These are phyloP conservation scores for Parathielavia appendiculata DNA, from an alignment of 495 filamentous ascomycete genomes.

Conservation along the genomic window DNA sequence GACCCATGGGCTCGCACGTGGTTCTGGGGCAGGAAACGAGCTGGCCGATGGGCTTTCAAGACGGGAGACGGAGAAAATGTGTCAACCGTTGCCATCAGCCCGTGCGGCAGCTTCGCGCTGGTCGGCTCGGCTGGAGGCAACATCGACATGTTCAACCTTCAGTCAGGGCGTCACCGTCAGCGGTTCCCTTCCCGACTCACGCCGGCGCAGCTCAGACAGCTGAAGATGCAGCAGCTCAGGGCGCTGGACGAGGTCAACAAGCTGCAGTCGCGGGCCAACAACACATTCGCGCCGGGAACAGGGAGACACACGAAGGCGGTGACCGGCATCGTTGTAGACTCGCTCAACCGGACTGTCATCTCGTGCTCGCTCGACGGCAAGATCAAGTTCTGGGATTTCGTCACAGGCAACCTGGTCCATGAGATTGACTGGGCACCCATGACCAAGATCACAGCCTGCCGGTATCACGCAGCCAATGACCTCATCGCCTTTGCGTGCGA, in stretches of 20 bases:
- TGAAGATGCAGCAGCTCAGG: conserved; percentile 52
- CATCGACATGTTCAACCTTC: conserved; percentile 93
- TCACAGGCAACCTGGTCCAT: conserved; percentile 66
- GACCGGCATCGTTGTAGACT: conserved; percentile 79
- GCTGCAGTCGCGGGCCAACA: conserved; percentile 38
- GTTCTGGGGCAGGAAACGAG: conserved; percentile 94
- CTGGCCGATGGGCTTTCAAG: conserved; percentile 87
- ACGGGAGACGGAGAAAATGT: conserved; percentile 80
- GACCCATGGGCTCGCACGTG: conserved; percentile 85
- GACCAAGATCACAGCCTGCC: conserved; percentile 68
- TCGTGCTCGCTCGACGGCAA: conserved; percentile 89
- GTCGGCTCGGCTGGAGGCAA: conserved; percentile 76
- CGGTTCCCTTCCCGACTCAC: conserved; percentile 71
- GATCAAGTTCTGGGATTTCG: conserved; percentile 96
- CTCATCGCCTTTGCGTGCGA: conserved; percentile 86
- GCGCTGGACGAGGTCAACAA: conserved; percentile 45
- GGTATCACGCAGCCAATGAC: conserved; percentile 74
- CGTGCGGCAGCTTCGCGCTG: conserved; percentile 92
- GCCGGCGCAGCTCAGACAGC: conserved; percentile 57
- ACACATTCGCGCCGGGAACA: conserved; percentile 40
- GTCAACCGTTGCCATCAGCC: conserved; percentile 78
- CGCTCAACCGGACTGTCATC: conserved; percentile 73
- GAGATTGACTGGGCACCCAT: conserved; percentile 83
- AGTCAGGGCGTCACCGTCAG: conserved; percentile 82
- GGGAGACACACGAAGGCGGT: conserved; percentile 76